Evolutionary conservation across 2,329 filamentous ascomycete species (phyloP).

Genomic region (Aureobasidium sp.): DNA sequence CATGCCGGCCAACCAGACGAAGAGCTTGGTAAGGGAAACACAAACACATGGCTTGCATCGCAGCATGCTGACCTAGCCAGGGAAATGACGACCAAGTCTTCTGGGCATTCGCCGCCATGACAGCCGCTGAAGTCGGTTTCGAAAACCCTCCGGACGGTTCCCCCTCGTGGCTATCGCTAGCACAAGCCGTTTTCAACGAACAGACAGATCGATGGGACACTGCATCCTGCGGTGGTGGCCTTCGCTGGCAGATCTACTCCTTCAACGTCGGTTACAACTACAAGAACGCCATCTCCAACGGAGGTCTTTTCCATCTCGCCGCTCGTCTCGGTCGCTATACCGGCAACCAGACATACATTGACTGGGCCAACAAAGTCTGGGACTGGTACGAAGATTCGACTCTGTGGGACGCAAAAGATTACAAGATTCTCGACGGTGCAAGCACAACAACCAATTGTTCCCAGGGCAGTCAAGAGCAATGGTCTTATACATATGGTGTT

Average conservation of each 20-base stretch:
- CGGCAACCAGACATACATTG: constrained; percentile 64
- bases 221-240: constrained; percentile 58
- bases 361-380: constrained; percentile 65
- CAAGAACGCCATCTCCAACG: constrained; percentile 51
- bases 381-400: constrained; percentile 43
- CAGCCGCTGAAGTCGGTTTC: constrained; percentile 67
- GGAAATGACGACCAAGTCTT: constrained; percentile 52
- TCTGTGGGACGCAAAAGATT: constrained; percentile 39
- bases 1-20: constrained; percentile 41
- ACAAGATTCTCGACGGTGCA: constrained; percentile 47
- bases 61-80: constrained; percentile 12
- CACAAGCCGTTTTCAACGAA: constrained; percentile 71
- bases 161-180: constrained; percentile 61
- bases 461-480: constrained; percentile 38
- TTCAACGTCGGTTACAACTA: constrained; percentile 60
- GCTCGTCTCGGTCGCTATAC: constrained; percentile 70
- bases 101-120: constrained; percentile 66
- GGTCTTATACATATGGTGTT: constrained; percentile 32
- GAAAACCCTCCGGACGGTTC: constrained; percentile 47
- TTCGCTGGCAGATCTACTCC: constrained; percentile 78
- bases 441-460: constrained; percentile 43
- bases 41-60: neutral
- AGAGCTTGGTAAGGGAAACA: constrained; percentile 20
- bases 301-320: constrained; percentile 48
- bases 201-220: constrained; percentile 64